Evolutionary conservation across 1,284 basidiomycete genomes (phyloP).

Genomic region (Takashimella koratensis): DNA sequence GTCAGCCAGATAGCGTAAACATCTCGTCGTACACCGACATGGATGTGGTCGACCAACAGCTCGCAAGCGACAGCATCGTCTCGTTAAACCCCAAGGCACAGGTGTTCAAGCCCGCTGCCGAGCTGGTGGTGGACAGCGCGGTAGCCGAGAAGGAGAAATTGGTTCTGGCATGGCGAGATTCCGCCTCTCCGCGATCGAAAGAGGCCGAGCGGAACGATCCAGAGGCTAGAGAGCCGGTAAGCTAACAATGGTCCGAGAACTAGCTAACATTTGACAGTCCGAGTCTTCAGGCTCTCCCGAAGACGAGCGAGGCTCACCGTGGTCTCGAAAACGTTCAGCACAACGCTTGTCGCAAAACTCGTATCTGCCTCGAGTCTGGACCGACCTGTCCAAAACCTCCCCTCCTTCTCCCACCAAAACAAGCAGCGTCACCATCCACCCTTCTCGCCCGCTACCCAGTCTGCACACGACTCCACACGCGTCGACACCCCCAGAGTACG

Average conservation of each 20-base stretch:
- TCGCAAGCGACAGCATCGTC: too few species aligned
- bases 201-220: neutral
- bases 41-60: neutral
- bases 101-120: too few species aligned
- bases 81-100: too few species aligned
- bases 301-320: slow-evolving; percentile 1
- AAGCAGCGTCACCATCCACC: slow-evolving; percentile 8
- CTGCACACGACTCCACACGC: neutral
- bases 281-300: neutral
- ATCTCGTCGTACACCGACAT: neutral
- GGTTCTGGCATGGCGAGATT: neutral
- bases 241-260: neutral
- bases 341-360: slow-evolving; percentile 20
- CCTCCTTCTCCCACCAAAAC: slow-evolving; percentile 5
- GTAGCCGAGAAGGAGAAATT: neutral
- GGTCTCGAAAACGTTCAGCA: slow-evolving; percentile 9
- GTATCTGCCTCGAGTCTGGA: slow-evolving; percentile 5
- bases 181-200: neutral
- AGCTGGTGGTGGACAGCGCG: too few species aligned
- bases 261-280: neutral
- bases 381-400: neutral
- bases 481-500: neutral
- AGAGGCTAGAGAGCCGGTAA: neutral
- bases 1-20: neutral
- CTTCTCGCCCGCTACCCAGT: slow-evolving; percentile 7